Percentiles rank a stretch among this genome's conserved stretches.
phyloP scores from a whole-genome alignment of 306 rosid genomes.

The Casuarina glauca region DNA sequence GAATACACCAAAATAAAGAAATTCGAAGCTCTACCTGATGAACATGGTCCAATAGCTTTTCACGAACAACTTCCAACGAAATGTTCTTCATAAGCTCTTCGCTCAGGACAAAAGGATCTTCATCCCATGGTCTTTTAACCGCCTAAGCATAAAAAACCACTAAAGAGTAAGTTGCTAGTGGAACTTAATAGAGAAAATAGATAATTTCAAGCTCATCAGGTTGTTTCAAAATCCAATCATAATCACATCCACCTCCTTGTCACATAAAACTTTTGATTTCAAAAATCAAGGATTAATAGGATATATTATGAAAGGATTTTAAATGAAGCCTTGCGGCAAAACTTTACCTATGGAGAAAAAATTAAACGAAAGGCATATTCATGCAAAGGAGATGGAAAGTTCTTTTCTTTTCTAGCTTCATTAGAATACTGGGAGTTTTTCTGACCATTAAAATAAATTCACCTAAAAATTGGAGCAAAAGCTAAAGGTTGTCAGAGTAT shows the following conservation, averaged over 20 bases:
- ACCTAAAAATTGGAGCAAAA: neutral
- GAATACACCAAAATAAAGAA: constrained; percentile 1
- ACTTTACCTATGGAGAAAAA: neutral
- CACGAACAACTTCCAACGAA: constrained; percentile 92
- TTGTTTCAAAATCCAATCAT: neutral
- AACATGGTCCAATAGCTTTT: constrained; percentile 86
- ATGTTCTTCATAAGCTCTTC: constrained; percentile 91
- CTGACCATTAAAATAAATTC: neutral
- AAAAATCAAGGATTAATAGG: neutral
- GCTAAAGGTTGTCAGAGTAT: neutral
- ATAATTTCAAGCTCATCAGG: neutral
- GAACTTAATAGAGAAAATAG: constrained; percentile 10
- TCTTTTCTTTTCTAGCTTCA: neutral
- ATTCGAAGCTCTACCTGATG: constrained; percentile 69
- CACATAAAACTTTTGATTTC: neutral
- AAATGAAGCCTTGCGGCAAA: neutral
- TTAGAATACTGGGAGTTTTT: neutral
- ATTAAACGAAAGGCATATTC: neutral
- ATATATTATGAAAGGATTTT: neutral
- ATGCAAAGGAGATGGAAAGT: neutral
- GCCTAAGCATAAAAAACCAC: constrained; percentile 62
- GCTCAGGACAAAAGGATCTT: constrained; percentile 76
- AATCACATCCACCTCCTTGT: neutral
- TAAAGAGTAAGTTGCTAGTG: constrained; percentile 25
- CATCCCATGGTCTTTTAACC: constrained; percentile 89